Evolutionary conservation across 139 green algal genomes (phyloP).

Genomic region (Coelastrella sp.): DNA sequence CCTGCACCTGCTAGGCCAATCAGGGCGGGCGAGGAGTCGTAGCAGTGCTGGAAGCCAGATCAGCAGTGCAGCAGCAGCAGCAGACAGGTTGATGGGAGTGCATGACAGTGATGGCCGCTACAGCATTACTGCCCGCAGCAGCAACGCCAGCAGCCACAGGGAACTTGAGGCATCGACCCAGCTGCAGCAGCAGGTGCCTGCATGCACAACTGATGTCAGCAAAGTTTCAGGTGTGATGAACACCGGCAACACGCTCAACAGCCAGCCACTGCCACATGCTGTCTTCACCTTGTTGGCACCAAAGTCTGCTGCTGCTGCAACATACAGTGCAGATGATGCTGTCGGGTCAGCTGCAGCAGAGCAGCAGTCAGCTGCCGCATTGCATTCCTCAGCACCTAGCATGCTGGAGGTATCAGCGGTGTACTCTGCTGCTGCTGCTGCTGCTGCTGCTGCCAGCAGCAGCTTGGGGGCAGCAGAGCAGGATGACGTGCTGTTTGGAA

Average conservation of each 20-base stretch:
- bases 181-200: background rate
- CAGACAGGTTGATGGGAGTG: background rate
- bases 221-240: background rate
- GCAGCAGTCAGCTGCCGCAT: conserved; percentile 11
- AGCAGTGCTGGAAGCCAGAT: background rate
- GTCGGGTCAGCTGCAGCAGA: background rate
- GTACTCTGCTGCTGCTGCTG: background rate
- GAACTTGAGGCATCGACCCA: background rate
- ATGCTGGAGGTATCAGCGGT: background rate
- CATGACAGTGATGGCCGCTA: background rate
- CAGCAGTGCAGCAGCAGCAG: conserved; percentile 13
- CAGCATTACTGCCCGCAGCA: background rate
- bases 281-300: background rate
- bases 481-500: conserved; percentile 33
- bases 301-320: background rate
- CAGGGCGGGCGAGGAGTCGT: background rate
- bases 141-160: background rate
- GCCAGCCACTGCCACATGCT: background rate
- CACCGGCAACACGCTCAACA: background rate
- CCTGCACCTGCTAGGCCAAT: background rate
- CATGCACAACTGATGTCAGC: background rate
- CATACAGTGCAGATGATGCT: background rate
- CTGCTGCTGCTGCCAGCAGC: background rate
- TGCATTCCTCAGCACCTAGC: background rate
- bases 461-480: background rate